Evolutionary conservation across 1,284 basidiomycete genomes (phyloP), one percentile per base, ranked within the genome.

Genomic region (Rhodotorula sp.): DNA sequence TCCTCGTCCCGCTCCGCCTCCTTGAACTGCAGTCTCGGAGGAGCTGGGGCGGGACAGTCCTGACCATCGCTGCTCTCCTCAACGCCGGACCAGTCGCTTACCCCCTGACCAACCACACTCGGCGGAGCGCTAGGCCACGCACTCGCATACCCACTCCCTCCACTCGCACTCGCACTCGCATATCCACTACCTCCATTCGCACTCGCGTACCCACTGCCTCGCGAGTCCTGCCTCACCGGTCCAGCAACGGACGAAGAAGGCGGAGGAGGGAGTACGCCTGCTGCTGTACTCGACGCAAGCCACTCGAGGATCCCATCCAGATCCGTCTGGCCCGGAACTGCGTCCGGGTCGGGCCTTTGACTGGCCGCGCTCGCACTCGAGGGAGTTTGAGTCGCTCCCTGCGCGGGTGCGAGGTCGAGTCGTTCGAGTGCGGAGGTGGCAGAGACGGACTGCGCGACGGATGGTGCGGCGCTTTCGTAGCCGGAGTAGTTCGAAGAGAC

Each of bases 251-350:
- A 62, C 13, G 59, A 52, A 13, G 59, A 44, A 15, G 67, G 51
- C 48, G 67, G 51, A 22, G 55, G 64, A 2, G 68, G 67, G 4
- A 59, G 40, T 3, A 59, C 53, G 2, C 61, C 64, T 10, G 64
- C 64, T 4, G 47, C 31, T 2, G 56, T 40, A 37, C 62, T 57
- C 30, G 61, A 64, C 24, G 64, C 58, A 60, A 70, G 65, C 68
- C 68, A 70, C 34, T 66, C 64, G 58, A 70, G 68, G 24, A 70
- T 70, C 6, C 64, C 64, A 40, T 70, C 68, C 37, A 70, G 57
- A n/a, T 70, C 68, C 8, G 68, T 69, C 53, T 30, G 16, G 28
- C 30, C 44, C 26, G 37, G 34, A 18, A 40, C 24, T 15, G 26
- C 52, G 10, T 30, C 10, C 18, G 20, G 30, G 4, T 30, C 18